Conservation (phyloP, 2,329 filamentous ascomycete species). For the Pseudogymnoascus sp. region DNA sequence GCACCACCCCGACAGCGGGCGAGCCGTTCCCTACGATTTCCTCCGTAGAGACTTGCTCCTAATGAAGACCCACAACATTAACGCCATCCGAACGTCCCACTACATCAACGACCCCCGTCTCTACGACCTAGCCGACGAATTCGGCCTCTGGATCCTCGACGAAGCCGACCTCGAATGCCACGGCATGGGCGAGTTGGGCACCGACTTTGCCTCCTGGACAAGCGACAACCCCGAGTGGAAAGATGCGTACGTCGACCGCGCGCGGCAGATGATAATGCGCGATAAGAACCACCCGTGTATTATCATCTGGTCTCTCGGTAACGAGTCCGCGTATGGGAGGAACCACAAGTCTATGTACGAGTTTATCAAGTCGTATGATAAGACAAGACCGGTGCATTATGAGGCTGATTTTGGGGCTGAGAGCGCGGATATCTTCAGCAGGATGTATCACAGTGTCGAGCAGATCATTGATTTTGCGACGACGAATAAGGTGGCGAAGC, state of each 20-base stretch:
- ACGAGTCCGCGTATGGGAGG: conserved; percentile 48
- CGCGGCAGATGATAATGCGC: conserved; percentile 43
- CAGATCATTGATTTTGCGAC: conserved; percentile 30
- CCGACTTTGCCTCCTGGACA: conserved; percentile 42
- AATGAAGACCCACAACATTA: conserved; percentile 56
- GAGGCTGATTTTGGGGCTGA: conserved; percentile 44
- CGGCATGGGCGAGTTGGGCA: conserved; percentile 37
- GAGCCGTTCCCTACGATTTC: conserved; percentile 42
- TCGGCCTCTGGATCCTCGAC: conserved; percentile 56
- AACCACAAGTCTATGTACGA: conserved; percentile 49
- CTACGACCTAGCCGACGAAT: conserved; percentile 53
- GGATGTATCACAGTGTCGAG: conserved; percentile 45
- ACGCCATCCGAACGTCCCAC: conserved; percentile 60
- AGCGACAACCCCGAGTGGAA: conserved; percentile 41
- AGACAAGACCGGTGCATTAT: conserved; percentile 47
- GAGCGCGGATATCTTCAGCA: conserved; percentile 45
- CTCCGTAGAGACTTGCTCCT: conserved; percentile 43
- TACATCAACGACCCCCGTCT: conserved; percentile 53
- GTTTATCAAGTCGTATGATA: conserved; percentile 42
- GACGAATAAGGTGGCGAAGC: conserved; percentile 28
- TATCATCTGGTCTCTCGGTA: conserved; percentile 51
- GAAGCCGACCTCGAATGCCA: conserved; percentile 49
- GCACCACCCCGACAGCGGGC: conserved; percentile 42
- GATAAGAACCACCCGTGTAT: conserved; percentile 49
- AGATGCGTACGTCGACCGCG: conserved; percentile 47